Base-by-base conservation (phyloP, 2,329 filamentous ascomycete species). In the Calonectria fujianensis region DNA sequence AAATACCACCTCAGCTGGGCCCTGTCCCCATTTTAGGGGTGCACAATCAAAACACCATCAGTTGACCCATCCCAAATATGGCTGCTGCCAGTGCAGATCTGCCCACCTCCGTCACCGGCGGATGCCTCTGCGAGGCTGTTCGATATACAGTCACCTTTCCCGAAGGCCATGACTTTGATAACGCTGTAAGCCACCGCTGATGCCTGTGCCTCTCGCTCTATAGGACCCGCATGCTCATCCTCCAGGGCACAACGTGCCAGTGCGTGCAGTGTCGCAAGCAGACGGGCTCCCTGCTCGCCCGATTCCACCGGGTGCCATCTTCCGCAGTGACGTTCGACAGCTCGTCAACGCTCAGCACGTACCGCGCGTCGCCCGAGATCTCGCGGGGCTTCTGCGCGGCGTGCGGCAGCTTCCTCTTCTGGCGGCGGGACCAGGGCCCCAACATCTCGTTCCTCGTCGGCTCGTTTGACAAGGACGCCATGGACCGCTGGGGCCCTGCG, bases 251-350 rank as follows among this genome's bases (percentile, higher is more conserved):
- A 20, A 65, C 61, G 32, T 65, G 61, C 41, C 61, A 65, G 29
- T 65, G 61, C 27, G 61, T 65, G 41, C 61, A 65, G 18, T 65
- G 61, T 18, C 61, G 61, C 39, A 65, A 65, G 41, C 61, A 65
- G 27, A 65, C 61, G 13, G 61, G 61, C 39, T 65, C 61, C 18
- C 61, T 65, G 2, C 39, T 65, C 29, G 61, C 61, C 9, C 61
- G 61, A 13, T 65, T 65, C 27, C 61, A 65, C 37, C 16, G 61
- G 13, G 61, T 65, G 20, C 61, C 61, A 10, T 41, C 61, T 9
- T 50, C 61, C 6, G 39, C 31, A 13, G 61, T 65, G 18, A 32
- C 39, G 14, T 65, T 65, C 20, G 31, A 65, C 27, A 50, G 41
- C 41, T 65, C 61, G 20, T 35, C 61, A 16, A 65, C 61, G 41